Evolutionary conservation across 202 grass and related monocot species (phyloP), one percentile per base, ranked within the genome.

Genomic region (Setaria italica): DNA sequence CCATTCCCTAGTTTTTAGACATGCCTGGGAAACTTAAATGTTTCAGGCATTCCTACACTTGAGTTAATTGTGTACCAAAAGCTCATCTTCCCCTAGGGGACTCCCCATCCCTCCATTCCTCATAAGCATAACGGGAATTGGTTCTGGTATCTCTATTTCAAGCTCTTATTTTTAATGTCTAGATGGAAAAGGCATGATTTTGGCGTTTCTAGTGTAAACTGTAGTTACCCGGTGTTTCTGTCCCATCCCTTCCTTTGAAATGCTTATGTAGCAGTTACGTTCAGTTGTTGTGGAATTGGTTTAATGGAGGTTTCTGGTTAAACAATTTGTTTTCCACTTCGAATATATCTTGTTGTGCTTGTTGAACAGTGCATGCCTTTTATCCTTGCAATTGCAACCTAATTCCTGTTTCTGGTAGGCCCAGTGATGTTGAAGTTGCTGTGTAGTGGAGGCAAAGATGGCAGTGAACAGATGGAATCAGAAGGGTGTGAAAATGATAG

Each of bases 381-480:
- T 21, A 32, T 75, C 20, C 53, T 76, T 65, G 59, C 69, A 85
- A 78, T 55, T 45, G 67, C 58, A 82, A 76, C 62, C 84, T 83
- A 82, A 79, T 79, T 82, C 30, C 45, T 93, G 78, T 88, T 92
- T 33, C 57, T 85, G 82, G 34, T 83, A 98, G 95, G 95, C 76
- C 93, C 93, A 33, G 74, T 5, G 8, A 91, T 77, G 76, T 78
- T 98, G 88, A 85, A 89, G 72, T 58, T 95, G 71, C 77, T 95
- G 56, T 95, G 88, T 77, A 89, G 45, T 86, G 90, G 93, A 88
- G 86, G 86, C 72, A 91, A 85, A 86, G 79, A 82, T 77, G 53
- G 70, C 71, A 43, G 80, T 73, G 84, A 81, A 60, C 55, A 72
- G 63, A 79, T 82, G 70, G 91, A 81, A 84, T 80, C 30, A 46